phyloP scores from a whole-genome alignment of 2,329 filamentous ascomycete genomes.

The Apiospora aurea region DNA sequence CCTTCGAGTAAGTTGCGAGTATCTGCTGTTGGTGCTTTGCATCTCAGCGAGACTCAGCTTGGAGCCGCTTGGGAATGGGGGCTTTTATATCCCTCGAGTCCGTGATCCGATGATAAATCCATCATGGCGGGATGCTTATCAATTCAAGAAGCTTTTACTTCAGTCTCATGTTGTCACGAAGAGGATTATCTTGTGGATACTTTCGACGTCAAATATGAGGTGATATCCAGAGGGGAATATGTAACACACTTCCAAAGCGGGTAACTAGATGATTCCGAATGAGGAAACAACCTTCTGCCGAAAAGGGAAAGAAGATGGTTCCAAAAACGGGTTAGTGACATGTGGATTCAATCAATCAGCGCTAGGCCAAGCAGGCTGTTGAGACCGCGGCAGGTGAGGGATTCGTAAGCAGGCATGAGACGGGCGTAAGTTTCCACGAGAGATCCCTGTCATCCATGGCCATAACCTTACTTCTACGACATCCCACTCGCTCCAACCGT shows the following conservation, averaged over 20 bases:
- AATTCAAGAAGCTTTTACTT: neutral
- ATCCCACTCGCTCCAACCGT: neutral
- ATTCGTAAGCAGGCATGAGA: neutral
- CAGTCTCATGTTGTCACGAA: neutral
- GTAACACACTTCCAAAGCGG: neutral
- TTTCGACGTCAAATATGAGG: neutral
- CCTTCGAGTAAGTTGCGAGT: neutral
- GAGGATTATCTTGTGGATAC: neutral
- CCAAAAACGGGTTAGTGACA: neutral
- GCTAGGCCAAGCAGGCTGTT: neutral
- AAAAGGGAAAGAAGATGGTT: neutral
- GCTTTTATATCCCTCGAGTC: neutral
- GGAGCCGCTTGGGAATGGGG: neutral
- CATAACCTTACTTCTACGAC: neutral
- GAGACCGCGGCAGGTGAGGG: neutral
- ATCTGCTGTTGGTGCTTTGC: neutral
- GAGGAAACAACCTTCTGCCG: neutral
- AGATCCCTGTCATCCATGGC: neutral
- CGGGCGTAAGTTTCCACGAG: neutral
- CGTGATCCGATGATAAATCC: neutral
- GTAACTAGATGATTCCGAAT: neutral
- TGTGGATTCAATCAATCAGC: neutral
- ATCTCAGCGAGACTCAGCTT: neutral
- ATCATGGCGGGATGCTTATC: neutral
- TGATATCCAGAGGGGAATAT: no score